These are phyloP conservation scores for Papiliotrema nemorosa DNA, from an alignment of 1,284 basidiomycete species.

Conservation along the genomic window DNA sequence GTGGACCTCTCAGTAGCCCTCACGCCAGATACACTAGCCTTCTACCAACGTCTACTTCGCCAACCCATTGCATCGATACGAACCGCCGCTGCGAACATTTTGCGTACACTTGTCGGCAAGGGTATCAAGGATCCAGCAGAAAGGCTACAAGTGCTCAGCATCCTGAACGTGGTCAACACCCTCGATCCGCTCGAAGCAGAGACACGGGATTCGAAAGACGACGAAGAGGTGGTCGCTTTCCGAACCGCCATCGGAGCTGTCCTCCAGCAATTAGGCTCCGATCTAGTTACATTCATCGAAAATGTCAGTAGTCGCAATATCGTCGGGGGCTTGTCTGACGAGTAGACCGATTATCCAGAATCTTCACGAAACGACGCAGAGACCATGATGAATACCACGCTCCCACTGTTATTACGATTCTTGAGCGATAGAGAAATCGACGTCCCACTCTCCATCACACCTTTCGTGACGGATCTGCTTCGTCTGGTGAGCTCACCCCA, in stretches of 20 bases:
- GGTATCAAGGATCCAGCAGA: slow-evolving; percentile 89
- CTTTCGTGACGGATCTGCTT: slow-evolving; percentile 71
- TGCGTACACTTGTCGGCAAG: slow-evolving; percentile 81
- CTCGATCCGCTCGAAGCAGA: slow-evolving; percentile 73
- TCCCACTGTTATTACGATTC: slow-evolving; percentile 83
- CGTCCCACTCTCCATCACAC: slow-evolving; percentile 77
- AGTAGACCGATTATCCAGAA: slow-evolving; percentile 38
- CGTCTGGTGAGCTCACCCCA: slow-evolving; percentile 57
- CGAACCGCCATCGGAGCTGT: slow-evolving; percentile 83
- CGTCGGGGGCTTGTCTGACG: slow-evolving; percentile 35
- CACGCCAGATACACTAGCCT: slow-evolving; percentile 79
- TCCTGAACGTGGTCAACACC: slow-evolving; percentile 77
- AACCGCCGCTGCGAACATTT: slow-evolving; percentile 72
- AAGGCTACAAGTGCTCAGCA: slow-evolving; percentile 85
- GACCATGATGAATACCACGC: slow-evolving; percentile 62
- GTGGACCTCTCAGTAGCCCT: slow-evolving; percentile 96
- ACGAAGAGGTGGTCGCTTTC: slow-evolving; percentile 76
- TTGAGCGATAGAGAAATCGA: slow-evolving; percentile 85
- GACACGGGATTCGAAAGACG: slow-evolving; percentile 65
- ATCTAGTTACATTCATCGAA: slow-evolving; percentile 73
- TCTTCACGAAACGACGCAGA: slow-evolving; percentile 68
- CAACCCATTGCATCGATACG: slow-evolving; percentile 72
- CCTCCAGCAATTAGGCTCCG: slow-evolving; percentile 76
- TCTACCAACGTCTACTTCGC: slow-evolving; percentile 83
- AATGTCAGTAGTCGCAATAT: no score